Conservation (phyloP, 2,329 filamentous ascomycete species). For the Fusarium napiforme region DNA sequence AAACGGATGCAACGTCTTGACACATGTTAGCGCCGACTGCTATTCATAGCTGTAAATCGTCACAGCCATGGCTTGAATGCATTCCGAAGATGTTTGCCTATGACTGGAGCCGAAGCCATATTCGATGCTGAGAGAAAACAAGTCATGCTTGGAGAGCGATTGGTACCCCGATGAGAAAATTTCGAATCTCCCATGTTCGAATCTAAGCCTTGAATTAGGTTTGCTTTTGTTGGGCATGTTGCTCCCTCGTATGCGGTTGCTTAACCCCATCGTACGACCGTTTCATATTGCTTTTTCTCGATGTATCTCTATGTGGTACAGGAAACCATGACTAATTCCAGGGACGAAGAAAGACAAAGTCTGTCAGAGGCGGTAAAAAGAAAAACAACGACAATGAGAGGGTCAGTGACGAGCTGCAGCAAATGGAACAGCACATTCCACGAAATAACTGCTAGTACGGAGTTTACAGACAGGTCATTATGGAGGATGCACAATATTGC, state of each 20-base stretch:
- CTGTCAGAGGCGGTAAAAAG: not conserved
- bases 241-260: conserved; percentile 18
- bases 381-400: not conserved
- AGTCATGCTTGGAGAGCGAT: conserved; percentile 21
- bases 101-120: not conserved
- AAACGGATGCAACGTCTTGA: conserved; percentile 21
- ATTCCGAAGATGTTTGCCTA: conserved; percentile 1
- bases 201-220: conserved; percentile 6
- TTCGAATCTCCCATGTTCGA: conserved; percentile 2
- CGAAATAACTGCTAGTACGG: not conserved
- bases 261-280: conserved; percentile 26
- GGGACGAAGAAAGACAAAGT: not conserved
- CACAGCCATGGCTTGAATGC: not conserved
- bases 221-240: conserved; percentile 18
- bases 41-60: conserved; percentile 36
- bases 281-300: conserved; percentile 30
- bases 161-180: conserved; percentile 1
- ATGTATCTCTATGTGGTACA: conserved; percentile 4
- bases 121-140: conserved; percentile 20
- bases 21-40: conserved; percentile 26
- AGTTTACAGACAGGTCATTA: not conserved
- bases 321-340: not conserved
- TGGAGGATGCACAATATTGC: conserved; percentile 23
- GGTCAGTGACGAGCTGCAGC: conserved; percentile 4
- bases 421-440: conserved; percentile 4